Percentiles rank a stretch among this genome's conserved stretches.
Conservation (phyloP, 139 green algal genomes). For the Chlamydomonas schloesseri region DNA sequence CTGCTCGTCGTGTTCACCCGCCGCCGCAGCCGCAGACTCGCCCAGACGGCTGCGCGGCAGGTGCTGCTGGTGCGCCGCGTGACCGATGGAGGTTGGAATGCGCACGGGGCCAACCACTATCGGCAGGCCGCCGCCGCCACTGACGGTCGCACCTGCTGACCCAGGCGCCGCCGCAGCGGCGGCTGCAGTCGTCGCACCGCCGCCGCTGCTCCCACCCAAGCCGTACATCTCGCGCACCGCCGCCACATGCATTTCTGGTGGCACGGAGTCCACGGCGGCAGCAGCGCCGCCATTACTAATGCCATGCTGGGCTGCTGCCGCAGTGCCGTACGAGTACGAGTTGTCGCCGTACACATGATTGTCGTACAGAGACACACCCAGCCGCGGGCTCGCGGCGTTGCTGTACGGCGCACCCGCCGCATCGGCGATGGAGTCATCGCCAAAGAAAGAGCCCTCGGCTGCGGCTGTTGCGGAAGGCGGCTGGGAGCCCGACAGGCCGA, state of each 20-base stretch:
- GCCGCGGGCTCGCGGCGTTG: background rate
- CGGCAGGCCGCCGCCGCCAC: too few species aligned
- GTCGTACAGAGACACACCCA: conserved; percentile 31
- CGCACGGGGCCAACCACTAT: too few species aligned
- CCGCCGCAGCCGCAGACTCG: background rate
- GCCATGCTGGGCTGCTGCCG: background rate
- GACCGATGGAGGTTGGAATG: too few species aligned
- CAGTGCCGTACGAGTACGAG: background rate
- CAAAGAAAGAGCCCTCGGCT: background rate
- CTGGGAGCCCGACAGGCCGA: background rate
- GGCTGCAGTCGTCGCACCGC: background rate
- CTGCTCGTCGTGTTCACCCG: background rate
- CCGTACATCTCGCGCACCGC: background rate
- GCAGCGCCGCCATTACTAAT: background rate
- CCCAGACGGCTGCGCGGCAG: too few species aligned
- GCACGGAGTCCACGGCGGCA: background rate
- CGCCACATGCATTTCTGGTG: background rate
- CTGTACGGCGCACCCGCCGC: background rate
- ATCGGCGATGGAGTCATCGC: background rate
- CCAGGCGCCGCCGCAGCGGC: too few species aligned
- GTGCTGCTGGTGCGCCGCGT: too few species aligned
- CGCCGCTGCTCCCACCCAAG: background rate
- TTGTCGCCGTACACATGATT: background rate
- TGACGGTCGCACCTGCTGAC: too few species aligned
- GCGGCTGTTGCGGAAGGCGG: background rate